A percentile compares a stretch with the other conserved stretches of the same genome.
phyloP scores from a whole-genome alignment of 1,284 basidiomycete genomes.

The Phellinidium pouzarii region DNA sequence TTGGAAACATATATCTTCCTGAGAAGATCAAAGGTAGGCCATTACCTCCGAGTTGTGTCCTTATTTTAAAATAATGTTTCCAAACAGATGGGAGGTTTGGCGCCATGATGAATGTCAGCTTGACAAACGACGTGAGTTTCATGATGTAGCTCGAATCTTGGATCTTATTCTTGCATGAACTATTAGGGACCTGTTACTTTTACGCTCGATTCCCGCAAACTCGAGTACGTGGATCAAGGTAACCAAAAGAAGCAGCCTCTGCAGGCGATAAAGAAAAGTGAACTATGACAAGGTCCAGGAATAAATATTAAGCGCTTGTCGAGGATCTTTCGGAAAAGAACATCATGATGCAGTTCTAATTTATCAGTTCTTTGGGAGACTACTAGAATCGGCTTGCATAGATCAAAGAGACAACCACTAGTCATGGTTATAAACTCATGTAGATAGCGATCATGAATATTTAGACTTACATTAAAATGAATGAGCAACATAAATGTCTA shows the following conservation, averaged over 20 bases:
- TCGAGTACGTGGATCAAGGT: conserved; percentile 35
- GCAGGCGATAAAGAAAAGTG: neutral
- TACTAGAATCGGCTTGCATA: no score
- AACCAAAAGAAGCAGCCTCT: neutral
- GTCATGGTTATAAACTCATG: no score
- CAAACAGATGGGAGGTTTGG: conserved; percentile 80
- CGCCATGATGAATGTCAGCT: conserved; percentile 86
- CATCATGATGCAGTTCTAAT: no score
- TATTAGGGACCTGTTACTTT: conserved; percentile 76
- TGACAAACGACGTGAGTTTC: conserved; percentile 71
- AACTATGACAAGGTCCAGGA: no score
- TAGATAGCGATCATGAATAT: no score
- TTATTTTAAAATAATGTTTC: conserved; percentile 13
- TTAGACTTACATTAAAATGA: no score
- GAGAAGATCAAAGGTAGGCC: conserved; percentile 71
- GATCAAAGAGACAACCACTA: no score
- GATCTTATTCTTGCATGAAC: conserved; percentile 9
- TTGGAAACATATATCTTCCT: conserved; percentile 58
- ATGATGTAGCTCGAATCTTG: conserved; percentile 7
- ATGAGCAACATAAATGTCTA: no score
- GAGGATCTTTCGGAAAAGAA: no score
- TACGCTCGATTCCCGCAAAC: conserved; percentile 73
- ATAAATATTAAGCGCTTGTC: no score
- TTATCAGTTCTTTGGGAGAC: no score
- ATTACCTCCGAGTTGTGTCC: conserved; percentile 8